Conservation (phyloP, 257 asterid species). For the Jacaranda mimosifolia region DNA sequence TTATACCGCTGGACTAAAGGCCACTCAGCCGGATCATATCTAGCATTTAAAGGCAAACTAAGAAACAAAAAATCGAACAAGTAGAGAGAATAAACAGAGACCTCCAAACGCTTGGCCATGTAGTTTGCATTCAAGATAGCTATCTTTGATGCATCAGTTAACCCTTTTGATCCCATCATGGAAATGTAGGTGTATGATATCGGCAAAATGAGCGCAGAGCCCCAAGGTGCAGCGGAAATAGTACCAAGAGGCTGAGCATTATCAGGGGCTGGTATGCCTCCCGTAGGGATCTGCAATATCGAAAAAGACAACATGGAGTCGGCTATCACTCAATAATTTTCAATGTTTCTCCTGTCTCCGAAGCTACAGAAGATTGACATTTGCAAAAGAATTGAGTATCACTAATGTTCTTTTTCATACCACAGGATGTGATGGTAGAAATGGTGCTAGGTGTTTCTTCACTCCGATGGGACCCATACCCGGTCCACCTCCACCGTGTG, state of each 20-base stretch:
- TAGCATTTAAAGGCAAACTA: too few relatives aligned
- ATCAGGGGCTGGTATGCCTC: slow-evolving; percentile 92
- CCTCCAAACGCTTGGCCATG: slow-evolving; percentile 99
- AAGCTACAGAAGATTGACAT: not conserved
- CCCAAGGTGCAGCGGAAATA: slow-evolving; percentile 99
- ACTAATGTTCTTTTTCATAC: slow-evolving; percentile 50
- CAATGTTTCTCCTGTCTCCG: not conserved
- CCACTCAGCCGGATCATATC: too few relatives aligned
- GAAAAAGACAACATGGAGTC: slow-evolving; percentile 14
- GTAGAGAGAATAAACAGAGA: slow-evolving; percentile 34
- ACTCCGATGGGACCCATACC: slow-evolving; percentile 99
- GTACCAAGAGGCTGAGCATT: slow-evolving; percentile 85
- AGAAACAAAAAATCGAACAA: not conserved
- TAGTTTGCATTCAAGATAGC: slow-evolving; percentile 93
- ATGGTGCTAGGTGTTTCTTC: slow-evolving; percentile 93
- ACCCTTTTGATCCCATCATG: slow-evolving; percentile 98
- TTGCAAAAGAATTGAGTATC: not conserved
- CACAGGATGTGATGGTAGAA: slow-evolving; percentile 96
- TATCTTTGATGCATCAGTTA: slow-evolving; percentile 91
- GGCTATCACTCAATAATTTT: not conserved
- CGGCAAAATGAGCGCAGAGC: slow-evolving; percentile 97
- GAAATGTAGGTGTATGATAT: slow-evolving; percentile 94
- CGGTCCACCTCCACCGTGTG: slow-evolving; percentile 99
- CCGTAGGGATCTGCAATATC: slow-evolving; percentile 71
- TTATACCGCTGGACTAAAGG: too few relatives aligned